Evolutionary conservation across 352 stramenopile species (phyloP), one percentile per base, ranked within the genome.

Genomic region (Globisporangium mamillatum): DNA sequence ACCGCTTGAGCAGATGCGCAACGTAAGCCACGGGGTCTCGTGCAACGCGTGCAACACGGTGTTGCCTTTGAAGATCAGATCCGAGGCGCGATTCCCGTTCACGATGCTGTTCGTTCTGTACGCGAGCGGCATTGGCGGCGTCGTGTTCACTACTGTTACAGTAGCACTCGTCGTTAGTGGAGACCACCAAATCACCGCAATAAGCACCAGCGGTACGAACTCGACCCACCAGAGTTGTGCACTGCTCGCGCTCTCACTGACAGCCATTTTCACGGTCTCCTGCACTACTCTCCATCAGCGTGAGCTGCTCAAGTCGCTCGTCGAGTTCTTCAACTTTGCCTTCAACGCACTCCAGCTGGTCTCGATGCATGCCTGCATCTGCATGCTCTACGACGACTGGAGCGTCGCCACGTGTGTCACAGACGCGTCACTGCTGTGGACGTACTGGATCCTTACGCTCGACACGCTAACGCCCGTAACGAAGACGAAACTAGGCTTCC

Each of bases 281-380:
- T 78, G 76, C 14, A 22, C 20, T 2, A 56, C 55, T 8, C 44
- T 79, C 1, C 73, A 70, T 25, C 67, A 81, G 7, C 68, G 66
- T 0, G 10, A 85, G n/a, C n/a, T 85, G 50, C 68, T 85, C 8
- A 60, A 60, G 44, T 57, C 68, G 3, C 53, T 81, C 20, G 38
- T 75, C 41, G 73, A 64, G 14, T 85, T 73, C 2, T 85, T 82
- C 34, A 73, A 85, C 44, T 78, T 77, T 50, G 29, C 73, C 4
- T 81, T 79, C 52, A 76, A 82, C 61, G 41, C 61, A 0, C 56
- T 76, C 5, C 70, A 82, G 34, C 56, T 70, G 7, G 74, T 67
- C 3, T 54, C 64, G 34, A 73, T 73, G 29, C 70, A 76, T 41
- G 2, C 74, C 14, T 64, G 54, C 14, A 8, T 79, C 3, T 80